Evolutionary conservation across 441 rosid species (phyloP).

Genomic region (Viola pubescens): DNA sequence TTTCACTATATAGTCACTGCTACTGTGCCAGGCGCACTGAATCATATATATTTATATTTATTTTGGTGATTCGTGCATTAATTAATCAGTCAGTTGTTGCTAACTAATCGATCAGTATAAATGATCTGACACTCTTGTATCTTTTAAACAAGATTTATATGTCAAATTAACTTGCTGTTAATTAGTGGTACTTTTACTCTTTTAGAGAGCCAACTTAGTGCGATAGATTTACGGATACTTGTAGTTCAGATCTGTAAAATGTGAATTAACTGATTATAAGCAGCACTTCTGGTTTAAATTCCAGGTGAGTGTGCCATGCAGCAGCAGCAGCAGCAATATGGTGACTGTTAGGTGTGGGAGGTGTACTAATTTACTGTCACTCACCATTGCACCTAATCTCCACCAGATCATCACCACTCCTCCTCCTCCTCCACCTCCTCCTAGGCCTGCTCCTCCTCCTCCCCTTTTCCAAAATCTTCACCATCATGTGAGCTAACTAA

Average conservation of each 20-base stretch:
- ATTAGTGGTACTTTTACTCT: no score
- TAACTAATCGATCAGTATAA: no score
- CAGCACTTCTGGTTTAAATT: neutral
- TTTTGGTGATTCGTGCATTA: neutral
- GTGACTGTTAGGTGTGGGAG: constrained; percentile 1
- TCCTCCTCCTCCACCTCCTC: no score
- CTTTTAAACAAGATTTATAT: neutral
- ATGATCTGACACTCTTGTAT: no score
- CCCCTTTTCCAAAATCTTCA: no score
- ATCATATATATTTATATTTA: neutral
- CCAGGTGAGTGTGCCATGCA: constrained; percentile 1
- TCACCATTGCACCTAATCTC: no score
- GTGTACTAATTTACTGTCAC: neutral
- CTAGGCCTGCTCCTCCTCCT: no score
- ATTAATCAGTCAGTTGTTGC: no score
- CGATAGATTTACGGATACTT: neutral
- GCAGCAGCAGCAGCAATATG: neutral
- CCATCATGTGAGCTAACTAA: no score
- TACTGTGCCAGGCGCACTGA: constrained; percentile 2
- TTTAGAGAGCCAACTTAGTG: no score
- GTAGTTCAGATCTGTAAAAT: neutral
- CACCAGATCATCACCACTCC: no score
- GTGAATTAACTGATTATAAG: neutral
- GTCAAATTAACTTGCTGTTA: no score
- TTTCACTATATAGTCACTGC: neutral